These are phyloP conservation scores for Penicillium malachiteum DNA, from an alignment of 495 filamentous ascomycete species.

Conservation along the genomic window DNA sequence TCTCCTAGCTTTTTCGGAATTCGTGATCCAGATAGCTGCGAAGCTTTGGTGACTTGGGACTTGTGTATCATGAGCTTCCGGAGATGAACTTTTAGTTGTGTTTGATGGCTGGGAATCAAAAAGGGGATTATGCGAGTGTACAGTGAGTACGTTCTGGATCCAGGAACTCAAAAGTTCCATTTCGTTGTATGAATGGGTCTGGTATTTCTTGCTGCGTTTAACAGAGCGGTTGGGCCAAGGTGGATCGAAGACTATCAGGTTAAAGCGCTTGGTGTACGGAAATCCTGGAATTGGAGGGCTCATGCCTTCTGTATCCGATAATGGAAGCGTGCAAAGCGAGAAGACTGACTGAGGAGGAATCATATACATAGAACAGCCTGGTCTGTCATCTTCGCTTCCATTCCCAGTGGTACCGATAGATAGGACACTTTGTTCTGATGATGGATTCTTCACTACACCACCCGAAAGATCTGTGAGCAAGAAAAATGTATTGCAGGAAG, in stretches of 20 bases:
- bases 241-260: slow-evolving; percentile 84
- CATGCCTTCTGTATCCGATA: slow-evolving; percentile 12
- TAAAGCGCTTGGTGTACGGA: slow-evolving; percentile 50
- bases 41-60: slow-evolving; percentile 22
- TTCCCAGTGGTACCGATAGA: background rate
- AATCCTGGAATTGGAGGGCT: slow-evolving; percentile 30
- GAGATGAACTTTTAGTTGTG: background rate
- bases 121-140: slow-evolving; percentile 21
- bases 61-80: background rate
- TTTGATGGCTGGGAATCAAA: background rate
- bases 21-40: slow-evolving; percentile 84
- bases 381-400: background rate
- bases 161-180: slow-evolving; percentile 29
- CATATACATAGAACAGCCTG: slow-evolving; percentile 11
- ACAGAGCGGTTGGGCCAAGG: slow-evolving; percentile 95
- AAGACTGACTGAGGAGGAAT: slow-evolving; percentile 57
- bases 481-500: slow-evolving; percentile 29
- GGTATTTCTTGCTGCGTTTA: slow-evolving; percentile 65
- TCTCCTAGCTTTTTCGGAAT: slow-evolving; percentile 60
- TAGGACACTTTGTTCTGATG: slow-evolving; percentile 17
- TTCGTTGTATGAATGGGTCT: slow-evolving; percentile 44
- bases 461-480: slow-evolving; percentile 27
- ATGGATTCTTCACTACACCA: slow-evolving; percentile 36
- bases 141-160: slow-evolving; percentile 29
- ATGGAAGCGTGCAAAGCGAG: slow-evolving; percentile 40